Evolutionary conservation across 2,329 filamentous ascomycete genomes (phyloP), one percentile per base, ranked within the genome.

Genomic region (Ilyonectria mors-panacis): DNA sequence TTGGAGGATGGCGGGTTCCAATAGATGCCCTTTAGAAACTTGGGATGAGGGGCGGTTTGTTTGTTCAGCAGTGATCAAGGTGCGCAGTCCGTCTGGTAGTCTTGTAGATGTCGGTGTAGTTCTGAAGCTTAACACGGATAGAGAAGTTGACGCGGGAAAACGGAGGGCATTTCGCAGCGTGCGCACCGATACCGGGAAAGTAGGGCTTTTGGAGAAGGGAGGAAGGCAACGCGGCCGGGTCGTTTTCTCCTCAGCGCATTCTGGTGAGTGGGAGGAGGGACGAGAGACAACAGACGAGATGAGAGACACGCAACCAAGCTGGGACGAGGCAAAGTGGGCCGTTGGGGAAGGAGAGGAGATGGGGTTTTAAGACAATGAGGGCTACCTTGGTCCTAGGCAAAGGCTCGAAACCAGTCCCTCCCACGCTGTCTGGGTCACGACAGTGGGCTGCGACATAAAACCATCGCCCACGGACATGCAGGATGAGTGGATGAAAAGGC

Each of bases 361-460:
- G 58, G 63, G 63, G 58, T 42, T 56, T 47, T 66, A 45, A 61
- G 53, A 58, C 53, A 61, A 51, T 19, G 50, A 53, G 50, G 33
- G n/a, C 30, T 21, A 21, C 10, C 10, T 33, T 53, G 55, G 26
- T 33, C 39, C 26, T 35, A 35, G 30, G 33, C 12, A 15, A 33
- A 53, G 28, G 30, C 50, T 53, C 19, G 21, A 10, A 21, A 33
- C 13, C 50, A 15, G 50, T 53, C 30, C 50, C 30, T 53, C 30
- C 50, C 50, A 21, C 50, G n/a, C 44, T n/a, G 45, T 51, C 56
- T 44, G 59, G 51, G 65, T 64, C 60, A 39, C 57, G 57, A 48
- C 57, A 56, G 65, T 56, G 61, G 65, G 65, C 55, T 66, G 63
- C 63, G 63, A 68, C 66, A 65, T 66, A 63, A 66, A 66, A 63